phyloP scores from a whole-genome alignment of 1,284 basidiomycete species.

The Cryptococcus wingfieldii region DNA sequence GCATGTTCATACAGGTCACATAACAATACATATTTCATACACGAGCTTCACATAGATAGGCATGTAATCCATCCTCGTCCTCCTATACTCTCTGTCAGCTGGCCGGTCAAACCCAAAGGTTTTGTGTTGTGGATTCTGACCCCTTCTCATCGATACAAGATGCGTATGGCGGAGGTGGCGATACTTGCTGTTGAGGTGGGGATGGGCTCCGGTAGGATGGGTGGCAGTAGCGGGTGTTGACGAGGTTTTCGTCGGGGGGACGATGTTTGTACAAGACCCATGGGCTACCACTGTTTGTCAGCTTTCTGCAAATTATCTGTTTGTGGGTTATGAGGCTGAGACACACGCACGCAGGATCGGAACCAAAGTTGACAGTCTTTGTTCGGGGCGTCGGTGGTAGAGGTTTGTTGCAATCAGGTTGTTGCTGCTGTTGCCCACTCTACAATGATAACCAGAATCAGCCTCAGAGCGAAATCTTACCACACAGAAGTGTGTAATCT shows the following conservation, averaged over 20 bases:
- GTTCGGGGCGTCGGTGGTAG: constrained; percentile 5
- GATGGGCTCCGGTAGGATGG: not conserved
- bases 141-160: too few species aligned
- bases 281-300: constrained; percentile 1
- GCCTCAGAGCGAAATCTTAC: not conserved
- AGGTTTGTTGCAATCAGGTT: constrained; percentile 7
- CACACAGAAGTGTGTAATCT: not conserved
- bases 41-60: too few species aligned
- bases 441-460: not conserved
- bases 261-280: constrained; percentile 17
- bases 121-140: too few species aligned
- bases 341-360: constrained; percentile 12
- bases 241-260: constrained; percentile 15
- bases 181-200: too few species aligned
- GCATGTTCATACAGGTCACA: too few species aligned
- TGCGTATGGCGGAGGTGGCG: too few species aligned
- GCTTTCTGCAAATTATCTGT: too few species aligned
- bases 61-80: too few species aligned
- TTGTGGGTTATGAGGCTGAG: not conserved
- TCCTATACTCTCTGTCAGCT: too few species aligned
- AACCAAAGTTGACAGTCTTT: constrained; percentile 8
- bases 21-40: too few species aligned
- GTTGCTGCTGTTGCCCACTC: not conserved
- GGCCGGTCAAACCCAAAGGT: too few species aligned
- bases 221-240: constrained; percentile 16